Conservation (phyloP, 176 grass and related monocot species). For the Ananas comosus region DNA sequence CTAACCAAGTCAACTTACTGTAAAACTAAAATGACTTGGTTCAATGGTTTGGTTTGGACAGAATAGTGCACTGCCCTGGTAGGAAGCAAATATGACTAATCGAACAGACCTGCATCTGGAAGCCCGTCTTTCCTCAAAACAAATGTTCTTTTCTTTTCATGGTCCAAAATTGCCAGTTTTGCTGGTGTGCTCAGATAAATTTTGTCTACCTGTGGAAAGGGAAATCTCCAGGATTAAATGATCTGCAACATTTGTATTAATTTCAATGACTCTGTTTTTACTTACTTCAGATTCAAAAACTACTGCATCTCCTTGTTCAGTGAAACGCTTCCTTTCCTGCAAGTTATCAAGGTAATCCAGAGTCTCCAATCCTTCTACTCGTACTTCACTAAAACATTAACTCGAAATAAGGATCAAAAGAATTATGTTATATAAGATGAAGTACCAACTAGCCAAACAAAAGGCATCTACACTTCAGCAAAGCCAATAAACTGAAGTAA, state of each 20-base stretch:
- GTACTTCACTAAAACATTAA: conserved; percentile 76
- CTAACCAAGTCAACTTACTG: not conserved
- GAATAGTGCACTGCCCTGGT: too few relatives aligned
- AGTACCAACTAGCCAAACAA: not conserved
- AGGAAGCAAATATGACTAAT: not conserved
- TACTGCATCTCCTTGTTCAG: conserved; percentile 98
- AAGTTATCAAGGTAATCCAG: conserved; percentile 97
- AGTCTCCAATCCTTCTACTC: conserved; percentile 93
- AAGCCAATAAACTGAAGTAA: too few relatives aligned
- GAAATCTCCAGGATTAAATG: conserved; percentile 9
- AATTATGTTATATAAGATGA: not conserved
- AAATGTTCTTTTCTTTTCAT: conserved; percentile 96
- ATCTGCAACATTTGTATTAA: not conserved
- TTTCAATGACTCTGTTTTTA: not conserved
- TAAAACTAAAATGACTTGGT: too few relatives aligned
- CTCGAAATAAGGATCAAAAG: conserved; percentile 12
- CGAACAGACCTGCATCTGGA: conserved; percentile 61
- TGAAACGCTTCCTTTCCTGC: conserved; percentile 55
- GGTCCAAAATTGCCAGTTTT: conserved; percentile 95
- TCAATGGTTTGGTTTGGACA: too few relatives aligned
- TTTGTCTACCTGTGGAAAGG: conserved; percentile 59
- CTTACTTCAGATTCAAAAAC: conserved; percentile 90
- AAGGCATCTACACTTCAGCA: not conserved
- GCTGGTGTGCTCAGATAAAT: conserved; percentile 83
- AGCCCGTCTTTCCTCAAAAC: conserved; percentile 89